phyloP scores from a whole-genome alignment of 352 stramenopile genomes.

The Elongisporangium prolatum region DNA sequence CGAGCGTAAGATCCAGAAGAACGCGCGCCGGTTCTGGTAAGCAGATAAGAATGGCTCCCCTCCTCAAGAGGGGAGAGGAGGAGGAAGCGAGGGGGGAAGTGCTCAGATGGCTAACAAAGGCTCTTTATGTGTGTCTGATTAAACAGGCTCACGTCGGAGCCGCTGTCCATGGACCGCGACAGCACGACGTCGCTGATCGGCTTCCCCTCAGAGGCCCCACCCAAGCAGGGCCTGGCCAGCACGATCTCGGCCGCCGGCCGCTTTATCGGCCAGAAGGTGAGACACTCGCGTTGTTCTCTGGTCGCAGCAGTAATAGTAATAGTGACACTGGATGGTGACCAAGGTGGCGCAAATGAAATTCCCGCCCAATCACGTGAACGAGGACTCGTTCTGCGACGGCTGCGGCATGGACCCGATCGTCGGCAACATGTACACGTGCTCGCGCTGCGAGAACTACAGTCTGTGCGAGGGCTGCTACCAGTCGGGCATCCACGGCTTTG shows the following conservation, averaged over 20 bases:
- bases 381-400: constrained; percentile 88
- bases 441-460: constrained; percentile 79
- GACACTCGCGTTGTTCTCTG: constrained; percentile 1
- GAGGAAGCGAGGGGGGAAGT: not conserved
- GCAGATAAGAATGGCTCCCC: not conserved
- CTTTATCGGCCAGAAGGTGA: constrained; percentile 72
- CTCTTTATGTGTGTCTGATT: not conserved
- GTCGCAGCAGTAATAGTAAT: not conserved
- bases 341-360: constrained; percentile 77
- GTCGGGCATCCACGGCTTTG: constrained; percentile 77
- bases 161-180: constrained; percentile 71
- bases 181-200: constrained; percentile 74
- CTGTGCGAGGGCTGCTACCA: constrained; percentile 85
- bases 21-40: constrained; percentile 67
- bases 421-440: constrained; percentile 88
- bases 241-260: constrained; percentile 67
- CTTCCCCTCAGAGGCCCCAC: constrained; percentile 36
- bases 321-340: not conserved
- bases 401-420: constrained; percentile 87
- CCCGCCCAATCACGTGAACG: constrained; percentile 66
- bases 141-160: constrained; percentile 75
- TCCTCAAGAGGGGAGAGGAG: not conserved
- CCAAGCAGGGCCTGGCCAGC: constrained; percentile 39
- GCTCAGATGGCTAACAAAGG: not conserved
- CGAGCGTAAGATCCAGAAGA: constrained; percentile 87